Percentiles rank a stretch among this genome's conserved stretches.
Evolutionary conservation across 2,329 filamentous ascomycete genomes (phyloP).

Genomic region (Thermoascus crustaceus): DNA sequence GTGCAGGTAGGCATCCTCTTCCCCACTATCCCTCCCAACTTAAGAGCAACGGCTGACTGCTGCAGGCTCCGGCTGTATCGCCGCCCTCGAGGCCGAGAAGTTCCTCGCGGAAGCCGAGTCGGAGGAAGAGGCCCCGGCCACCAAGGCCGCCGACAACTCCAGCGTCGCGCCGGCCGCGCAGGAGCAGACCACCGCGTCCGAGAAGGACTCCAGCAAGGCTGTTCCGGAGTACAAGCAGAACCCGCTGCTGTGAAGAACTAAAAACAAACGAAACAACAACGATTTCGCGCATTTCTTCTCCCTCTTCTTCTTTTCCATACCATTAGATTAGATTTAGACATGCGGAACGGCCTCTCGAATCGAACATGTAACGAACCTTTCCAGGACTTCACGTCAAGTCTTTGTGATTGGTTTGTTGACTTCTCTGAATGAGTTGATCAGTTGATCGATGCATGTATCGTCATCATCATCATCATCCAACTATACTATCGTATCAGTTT

Average conservation of each 20-base stretch:
- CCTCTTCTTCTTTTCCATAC: too few relatives aligned
- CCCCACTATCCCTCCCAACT: neutral
- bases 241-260: conserved; percentile 58
- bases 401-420: too few relatives aligned
- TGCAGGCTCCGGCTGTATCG: conserved; percentile 83
- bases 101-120: conserved; percentile 69
- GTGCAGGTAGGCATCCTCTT: conserved; percentile 61
- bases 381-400: too few relatives aligned
- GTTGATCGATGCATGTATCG: too few relatives aligned
- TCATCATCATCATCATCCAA: too few relatives aligned
- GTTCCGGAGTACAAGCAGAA: conserved; percentile 54
- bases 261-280: too few relatives aligned
- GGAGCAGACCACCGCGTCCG: conserved; percentile 29
- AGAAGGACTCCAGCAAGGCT: conserved; percentile 40
- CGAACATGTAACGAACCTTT: too few relatives aligned
- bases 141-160: conserved; percentile 42
- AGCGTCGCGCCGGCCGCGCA: conserved; percentile 21
- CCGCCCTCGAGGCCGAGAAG: conserved; percentile 92
- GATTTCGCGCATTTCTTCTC: too few relatives aligned
- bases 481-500: too few relatives aligned
- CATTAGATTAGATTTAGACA: too few relatives aligned
- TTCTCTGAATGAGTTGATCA: too few relatives aligned
- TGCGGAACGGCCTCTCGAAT: too few relatives aligned
- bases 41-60: conserved; percentile 5
- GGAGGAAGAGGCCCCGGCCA: conserved; percentile 29